Evolutionary conservation across 805 yeast species (phyloP).

Genomic region (Wickerhamomyces xylosicus): DNA sequence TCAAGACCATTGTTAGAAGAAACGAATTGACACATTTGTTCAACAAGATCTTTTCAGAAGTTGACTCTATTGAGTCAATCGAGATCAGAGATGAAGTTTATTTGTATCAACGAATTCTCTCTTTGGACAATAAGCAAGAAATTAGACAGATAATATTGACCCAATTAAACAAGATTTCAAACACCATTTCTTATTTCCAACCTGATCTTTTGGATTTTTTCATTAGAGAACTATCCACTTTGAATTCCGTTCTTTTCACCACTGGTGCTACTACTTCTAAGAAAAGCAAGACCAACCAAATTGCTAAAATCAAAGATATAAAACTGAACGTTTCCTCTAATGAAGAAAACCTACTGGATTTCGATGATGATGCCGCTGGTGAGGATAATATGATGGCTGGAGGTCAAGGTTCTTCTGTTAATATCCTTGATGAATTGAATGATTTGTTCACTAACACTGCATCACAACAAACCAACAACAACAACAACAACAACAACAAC

Average conservation of each 20-base stretch:
- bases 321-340: conserved; percentile 57
- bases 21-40: conserved; percentile 33
- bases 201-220: conserved; percentile 59
- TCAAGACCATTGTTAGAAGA: conserved; percentile 37
- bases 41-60: conserved; percentile 55
- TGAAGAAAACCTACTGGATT: conserved; percentile 81
- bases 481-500: conserved; percentile 6
- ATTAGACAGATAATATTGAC: conserved; percentile 43
- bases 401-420: conserved; percentile 18
- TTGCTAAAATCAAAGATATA: conserved; percentile 66
- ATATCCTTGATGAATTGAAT: conserved; percentile 62
- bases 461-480: conserved; percentile 16
- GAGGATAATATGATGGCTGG: conserved; percentile 9
- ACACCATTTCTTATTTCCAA: conserved; percentile 64
- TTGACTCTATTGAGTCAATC: conserved; percentile 56
- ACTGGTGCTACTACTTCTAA: conserved; percentile 44
- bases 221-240: conserved; percentile 66
- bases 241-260: conserved; percentile 83
- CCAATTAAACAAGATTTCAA: conserved; percentile 59
- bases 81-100: conserved; percentile 77
- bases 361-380: conserved; percentile 47
- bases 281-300: conserved; percentile 24
- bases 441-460: conserved; percentile 47
- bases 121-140: conserved; percentile 28
- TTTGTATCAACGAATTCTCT: conserved; percentile 69